Base-by-base conservation (phyloP, 257 asterid genomes). In the Solanum bulbocastanum region DNA sequence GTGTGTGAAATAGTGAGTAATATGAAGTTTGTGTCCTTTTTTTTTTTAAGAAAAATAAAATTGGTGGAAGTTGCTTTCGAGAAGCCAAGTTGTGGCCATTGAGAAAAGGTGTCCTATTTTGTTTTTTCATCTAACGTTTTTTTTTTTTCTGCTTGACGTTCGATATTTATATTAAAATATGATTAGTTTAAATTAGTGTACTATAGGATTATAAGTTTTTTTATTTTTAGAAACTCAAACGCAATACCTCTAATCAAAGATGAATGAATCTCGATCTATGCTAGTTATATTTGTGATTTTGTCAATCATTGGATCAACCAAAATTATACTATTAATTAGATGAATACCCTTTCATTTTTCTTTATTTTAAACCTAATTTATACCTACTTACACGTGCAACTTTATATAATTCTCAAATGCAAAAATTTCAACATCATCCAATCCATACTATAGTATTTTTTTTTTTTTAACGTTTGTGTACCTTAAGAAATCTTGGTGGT, bases 161-260 rank as follows among this genome's bases (percentile, higher is more conserved):
- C 1, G 23, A 52, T 52, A 52, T 2, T 1, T 5, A 52, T 16
- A 52, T 52, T 16, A 52, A 52, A 52, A 16, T 52, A 52, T 23
- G 0, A 22, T 60, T 60, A 22, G 9, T 22, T 60, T 60, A 8
- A 20, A 20, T 56, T 56, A 20, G 1, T 20, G 1, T 20, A 58
- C 20, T 7, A 0, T 1, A 16, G 9, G 0, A 15, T 52, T 3
- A 5, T 15, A 49, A 14, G 2, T 49, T 30, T 58, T 58, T 58
- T 60, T 22, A 60, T 0, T 23, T 60, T 23, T 0, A 62, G 1
- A 62, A 0, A 62, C 12, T 62, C 8, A 49, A 62, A 62, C 1
- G 0, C 14, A 1, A 23, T 62, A 23, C 0, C 65, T 56, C 2
- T 18, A 56, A 18, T 56, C 3, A 56, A 52, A 1, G 0, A 18